A percentile compares a stretch with the other conserved stretches of the same genome.
Conservation (phyloP, 2,329 filamentous ascomycete species). For the Penicillium sp. region DNA sequence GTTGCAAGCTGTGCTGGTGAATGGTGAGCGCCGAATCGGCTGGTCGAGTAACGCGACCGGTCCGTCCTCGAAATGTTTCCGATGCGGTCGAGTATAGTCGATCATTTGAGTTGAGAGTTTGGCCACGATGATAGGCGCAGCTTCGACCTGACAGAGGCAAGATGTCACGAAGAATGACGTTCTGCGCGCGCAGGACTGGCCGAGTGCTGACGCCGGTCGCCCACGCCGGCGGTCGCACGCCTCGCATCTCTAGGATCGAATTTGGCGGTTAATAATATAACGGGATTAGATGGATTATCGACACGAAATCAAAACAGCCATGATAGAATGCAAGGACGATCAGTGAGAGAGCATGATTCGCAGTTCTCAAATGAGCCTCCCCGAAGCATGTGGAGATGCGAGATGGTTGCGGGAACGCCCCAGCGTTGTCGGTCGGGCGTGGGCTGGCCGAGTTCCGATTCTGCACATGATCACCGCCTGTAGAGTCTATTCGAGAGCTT, state of each 20-base stretch:
- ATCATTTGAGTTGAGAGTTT: constrained; percentile 5
- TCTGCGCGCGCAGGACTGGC: constrained; percentile 19
- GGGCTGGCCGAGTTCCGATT: constrained; percentile 14
- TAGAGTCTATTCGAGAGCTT: constrained; percentile 31
- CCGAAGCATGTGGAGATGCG: constrained; percentile 15
- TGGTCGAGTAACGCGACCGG: constrained; percentile 12
- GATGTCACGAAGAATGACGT: constrained; percentile 15
- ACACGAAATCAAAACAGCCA: constrained; percentile 24
- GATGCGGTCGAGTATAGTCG: constrained; percentile 23
- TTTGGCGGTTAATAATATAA: constrained; percentile 7
- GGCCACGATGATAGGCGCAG: constrained; percentile 1
- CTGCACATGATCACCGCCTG: constrained; percentile 26
- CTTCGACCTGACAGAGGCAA: constrained; percentile 8
- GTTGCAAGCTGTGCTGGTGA: constrained; percentile 8
- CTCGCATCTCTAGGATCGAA: constrained; percentile 36
- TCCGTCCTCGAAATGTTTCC: constrained; percentile 16
- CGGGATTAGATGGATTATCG: constrained; percentile 23
- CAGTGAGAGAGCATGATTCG: constrained; percentile 7
- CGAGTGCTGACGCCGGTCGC: constrained; percentile 25
- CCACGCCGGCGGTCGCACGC: constrained; percentile 36
- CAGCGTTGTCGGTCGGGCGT: constrained; percentile 11
- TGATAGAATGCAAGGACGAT: constrained; percentile 22
- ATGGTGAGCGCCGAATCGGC: constrained; percentile 14
- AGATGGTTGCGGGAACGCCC: constrained; percentile 10
- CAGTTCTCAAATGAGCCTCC: constrained; percentile 5